A percentile compares a stretch with the other conserved stretches of the same genome.
phyloP scores from a whole-genome alignment of 352 stramenopile species.

The Phytopythium ostracodes region DNA sequence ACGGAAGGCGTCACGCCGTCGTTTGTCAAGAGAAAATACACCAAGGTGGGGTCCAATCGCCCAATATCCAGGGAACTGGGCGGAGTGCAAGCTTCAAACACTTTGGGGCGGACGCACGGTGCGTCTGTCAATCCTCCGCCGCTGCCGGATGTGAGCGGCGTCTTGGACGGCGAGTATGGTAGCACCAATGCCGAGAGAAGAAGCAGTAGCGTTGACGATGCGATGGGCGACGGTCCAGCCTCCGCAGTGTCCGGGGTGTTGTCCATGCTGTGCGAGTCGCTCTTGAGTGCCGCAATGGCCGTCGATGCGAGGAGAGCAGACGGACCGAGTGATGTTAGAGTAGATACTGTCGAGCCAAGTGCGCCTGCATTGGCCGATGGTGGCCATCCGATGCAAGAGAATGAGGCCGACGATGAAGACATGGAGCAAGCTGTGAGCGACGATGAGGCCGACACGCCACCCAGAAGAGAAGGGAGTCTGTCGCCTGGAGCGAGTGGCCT shows the following conservation, averaged over 20 bases:
- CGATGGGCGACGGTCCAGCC: background rate
- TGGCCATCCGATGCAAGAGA: background rate
- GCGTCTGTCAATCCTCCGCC: background rate
- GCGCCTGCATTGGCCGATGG: background rate
- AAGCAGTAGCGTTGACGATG: conserved; percentile 3
- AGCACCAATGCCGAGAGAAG: conserved; percentile 11
- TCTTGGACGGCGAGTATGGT: conserved; percentile 6
- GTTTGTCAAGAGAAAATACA: conserved; percentile 41
- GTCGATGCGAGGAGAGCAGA: conserved; percentile 19
- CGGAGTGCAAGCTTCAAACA: background rate
- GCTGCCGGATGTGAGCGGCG: background rate
- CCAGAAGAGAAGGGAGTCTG: conserved; percentile 6
- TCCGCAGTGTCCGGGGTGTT: conserved; percentile 11
- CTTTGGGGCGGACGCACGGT: background rate
- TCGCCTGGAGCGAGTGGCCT: conserved; percentile 46
- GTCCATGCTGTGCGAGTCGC: conserved; percentile 45
- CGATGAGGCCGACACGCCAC: background rate
- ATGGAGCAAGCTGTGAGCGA: background rate
- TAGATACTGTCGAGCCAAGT: background rate
- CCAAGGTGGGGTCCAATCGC: conserved; percentile 11
- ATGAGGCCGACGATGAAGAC: background rate
- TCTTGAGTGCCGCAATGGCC: conserved; percentile 41
- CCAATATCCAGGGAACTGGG: background rate
- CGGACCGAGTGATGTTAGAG: background rate
- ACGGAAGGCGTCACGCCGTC: conserved; percentile 5